A percentile compares a stretch with the other conserved stretches of the same genome.
Evolutionary conservation across 805 yeast genomes (phyloP).

Genomic region (Kazachstania taianensis): DNA sequence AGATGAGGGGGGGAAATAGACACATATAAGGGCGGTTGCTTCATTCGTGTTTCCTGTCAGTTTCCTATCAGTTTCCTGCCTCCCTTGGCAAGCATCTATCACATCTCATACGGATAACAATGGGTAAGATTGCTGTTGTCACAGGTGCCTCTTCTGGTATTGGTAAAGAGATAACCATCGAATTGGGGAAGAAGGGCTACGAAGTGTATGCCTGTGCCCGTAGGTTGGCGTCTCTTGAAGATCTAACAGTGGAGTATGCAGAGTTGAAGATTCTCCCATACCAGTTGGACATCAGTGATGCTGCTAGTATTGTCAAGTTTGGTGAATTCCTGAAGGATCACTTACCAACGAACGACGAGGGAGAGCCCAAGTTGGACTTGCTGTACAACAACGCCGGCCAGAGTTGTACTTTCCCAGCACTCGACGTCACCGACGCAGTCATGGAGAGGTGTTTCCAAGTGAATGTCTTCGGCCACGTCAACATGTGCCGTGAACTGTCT

Average conservation of each 20-base stretch:
- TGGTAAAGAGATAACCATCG: slow-evolving; percentile 39
- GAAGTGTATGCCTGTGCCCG: slow-evolving; percentile 69
- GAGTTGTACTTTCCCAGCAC: slow-evolving; percentile 60
- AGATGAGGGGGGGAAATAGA: too few species aligned
- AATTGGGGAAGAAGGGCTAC: slow-evolving; percentile 42
- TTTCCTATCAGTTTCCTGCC: too few species aligned
- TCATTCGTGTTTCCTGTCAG: too few species aligned
- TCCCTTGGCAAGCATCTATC: too few species aligned
- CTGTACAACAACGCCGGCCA: slow-evolving; percentile 72
- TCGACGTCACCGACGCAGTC: slow-evolving; percentile 51
- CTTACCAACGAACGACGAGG: slow-evolving; percentile 16
- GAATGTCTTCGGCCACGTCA: slow-evolving; percentile 61
- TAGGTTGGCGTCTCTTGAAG: slow-evolving; percentile 49
- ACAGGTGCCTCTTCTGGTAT: slow-evolving; percentile 56
- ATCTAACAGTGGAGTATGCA: slow-evolving; percentile 27
- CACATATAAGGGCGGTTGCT: too few species aligned
- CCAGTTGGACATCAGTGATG: slow-evolving; percentile 47
- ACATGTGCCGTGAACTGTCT: slow-evolving; percentile 49
- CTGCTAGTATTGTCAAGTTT: slow-evolving; percentile 37
- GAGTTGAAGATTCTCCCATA: slow-evolving; percentile 35
- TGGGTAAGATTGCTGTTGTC: slow-evolving; percentile 38
- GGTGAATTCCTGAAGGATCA: slow-evolving; percentile 34
- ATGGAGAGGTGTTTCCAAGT: slow-evolving; percentile 46
- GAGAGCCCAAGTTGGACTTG: slow-evolving; percentile 43
- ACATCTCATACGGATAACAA: too few species aligned